Evolutionary conservation across 495 filamentous ascomycete genomes (phyloP), one percentile per base, ranked within the genome.

Genomic region (Rhypophila decipiens): DNA sequence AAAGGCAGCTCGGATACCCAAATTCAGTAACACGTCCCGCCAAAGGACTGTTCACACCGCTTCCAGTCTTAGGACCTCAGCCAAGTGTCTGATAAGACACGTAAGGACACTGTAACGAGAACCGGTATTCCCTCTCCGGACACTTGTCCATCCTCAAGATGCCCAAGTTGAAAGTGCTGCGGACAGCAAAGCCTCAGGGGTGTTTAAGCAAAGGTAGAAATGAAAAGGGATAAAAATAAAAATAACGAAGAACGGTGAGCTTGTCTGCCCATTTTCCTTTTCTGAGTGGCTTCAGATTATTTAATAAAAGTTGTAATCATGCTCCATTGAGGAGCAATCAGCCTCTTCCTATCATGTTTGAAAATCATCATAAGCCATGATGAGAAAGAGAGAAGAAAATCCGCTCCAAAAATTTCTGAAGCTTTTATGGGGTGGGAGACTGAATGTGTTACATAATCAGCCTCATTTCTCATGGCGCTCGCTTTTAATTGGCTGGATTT

Each of bases 291-390:
- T 74, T 79, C 76, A 79, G 76, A 78, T 71, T 66, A 39, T 54
- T n/a, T n/a, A n/a, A n/a, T n/a, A n/a, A 51, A 57, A 69, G 38
- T 44, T 77, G 66, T 74, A 67, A 78, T 78, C 76, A 79, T 66
- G 69, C 66, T 70, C 70, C 66, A 61, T 52, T 55, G 51, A 42
- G 63, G 68, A 70, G 63, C 67, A 71, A 27, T 76, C 73, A 72
- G 64, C 61, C 73, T 79, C 76, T 79, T 79, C 76, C 76, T 79
- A 79, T 79, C 72, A 73, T 74, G 55, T 66, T 46, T 44, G 59
- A 53, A 60, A 66, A 75, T 79, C 76, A 78, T 79, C 76, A 79
- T 62, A 35, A 75, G 75, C 74, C 68, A 63, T 64, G 42, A 29
- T 24, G 51, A 46, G 51, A 51, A 57, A 37, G 52, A 42, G 42